Percentiles rank a stretch among this genome's conserved stretches.
phyloP scores from a whole-genome alignment of 768 basidiomycete genomes.

The Rhizopogon vinicolor region DNA sequence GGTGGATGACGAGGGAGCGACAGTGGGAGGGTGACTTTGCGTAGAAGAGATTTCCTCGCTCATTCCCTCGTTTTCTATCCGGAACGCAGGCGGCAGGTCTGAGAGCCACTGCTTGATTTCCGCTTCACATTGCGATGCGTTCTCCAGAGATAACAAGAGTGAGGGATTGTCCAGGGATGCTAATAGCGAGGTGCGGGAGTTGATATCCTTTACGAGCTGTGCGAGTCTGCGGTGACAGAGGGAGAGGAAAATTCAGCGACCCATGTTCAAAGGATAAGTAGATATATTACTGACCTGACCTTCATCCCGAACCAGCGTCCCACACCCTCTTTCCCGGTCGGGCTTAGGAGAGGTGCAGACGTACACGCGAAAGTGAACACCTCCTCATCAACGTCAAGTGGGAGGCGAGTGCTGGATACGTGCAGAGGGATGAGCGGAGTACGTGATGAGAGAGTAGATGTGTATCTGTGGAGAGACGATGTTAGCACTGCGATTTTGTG shows the following conservation, averaged over 20 bases:
- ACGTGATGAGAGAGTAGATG: neutral
- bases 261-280: neutral
- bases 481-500: neutral
- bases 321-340: constrained; percentile 6
- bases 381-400: constrained; percentile 53
- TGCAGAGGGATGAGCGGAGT: constrained; percentile 48
- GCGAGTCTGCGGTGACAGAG: constrained; percentile 41
- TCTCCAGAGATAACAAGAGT: constrained; percentile 48
- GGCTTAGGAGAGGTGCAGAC: constrained; percentile 34
- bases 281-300: constrained; percentile 32
- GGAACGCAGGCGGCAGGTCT: constrained; percentile 47
- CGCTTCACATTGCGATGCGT: constrained; percentile 52
- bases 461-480: neutral
- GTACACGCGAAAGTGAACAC: constrained; percentile 44
- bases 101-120: constrained; percentile 52
- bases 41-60: neutral
- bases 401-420: constrained; percentile 52
- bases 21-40: neutral
- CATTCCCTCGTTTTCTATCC: constrained; percentile 31
- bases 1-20: constrained; percentile 4
- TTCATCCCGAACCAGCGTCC: constrained; percentile 53
- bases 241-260: neutral
- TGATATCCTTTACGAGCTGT: constrained; percentile 57
- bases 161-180: neutral
- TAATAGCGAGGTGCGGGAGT: constrained; percentile 14